Percentiles rank a stretch among this genome's conserved stretches.
Evolutionary conservation across 495 filamentous ascomycete genomes (phyloP).

Genomic region (Halenospora varia): DNA sequence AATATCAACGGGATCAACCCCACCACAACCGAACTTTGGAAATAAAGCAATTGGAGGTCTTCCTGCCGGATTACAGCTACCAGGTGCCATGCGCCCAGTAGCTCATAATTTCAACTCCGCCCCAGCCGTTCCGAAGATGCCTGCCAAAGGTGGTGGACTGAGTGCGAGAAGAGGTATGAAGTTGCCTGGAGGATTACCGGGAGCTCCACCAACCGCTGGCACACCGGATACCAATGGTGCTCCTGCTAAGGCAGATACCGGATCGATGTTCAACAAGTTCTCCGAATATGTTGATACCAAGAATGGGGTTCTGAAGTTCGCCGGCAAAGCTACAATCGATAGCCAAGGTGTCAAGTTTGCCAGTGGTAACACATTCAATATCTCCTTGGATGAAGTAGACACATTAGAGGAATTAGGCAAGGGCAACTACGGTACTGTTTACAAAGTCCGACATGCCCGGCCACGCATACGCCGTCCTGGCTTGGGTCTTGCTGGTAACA

Average conservation of each 20-base stretch:
- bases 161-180: slow-evolving; percentile 26
- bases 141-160: slow-evolving; percentile 18
- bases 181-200: slow-evolving; percentile 25
- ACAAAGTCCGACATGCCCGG: slow-evolving; percentile 86
- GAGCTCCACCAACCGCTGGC: slow-evolving; percentile 8
- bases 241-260: slow-evolving; percentile 18
- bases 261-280: slow-evolving; percentile 81
- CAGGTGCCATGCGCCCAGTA: slow-evolving; percentile 36
- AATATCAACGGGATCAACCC: slow-evolving; percentile 16
- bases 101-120: slow-evolving; percentile 43
- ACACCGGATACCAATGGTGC: slow-evolving; percentile 13
- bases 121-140: slow-evolving; percentile 35
- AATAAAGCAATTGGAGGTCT: slow-evolving; percentile 30
- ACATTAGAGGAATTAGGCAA: slow-evolving; percentile 94
- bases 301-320: slow-evolving; percentile 86
- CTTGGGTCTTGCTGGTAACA: slow-evolving; percentile 51
- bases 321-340: slow-evolving; percentile 86
- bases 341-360: slow-evolving; percentile 89
- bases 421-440: slow-evolving; percentile 97
- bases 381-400: slow-evolving; percentile 94
- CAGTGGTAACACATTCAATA: slow-evolving; percentile 82
- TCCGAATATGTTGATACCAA: slow-evolving; percentile 88
- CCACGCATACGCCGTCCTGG: slow-evolving; percentile 76
- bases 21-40: neutral
- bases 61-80: slow-evolving; percentile 35